Evolutionary conservation across 768 basidiomycete species (phyloP), one percentile per base, ranked within the genome.

Genomic region (Tephrocybe sp.): DNA sequence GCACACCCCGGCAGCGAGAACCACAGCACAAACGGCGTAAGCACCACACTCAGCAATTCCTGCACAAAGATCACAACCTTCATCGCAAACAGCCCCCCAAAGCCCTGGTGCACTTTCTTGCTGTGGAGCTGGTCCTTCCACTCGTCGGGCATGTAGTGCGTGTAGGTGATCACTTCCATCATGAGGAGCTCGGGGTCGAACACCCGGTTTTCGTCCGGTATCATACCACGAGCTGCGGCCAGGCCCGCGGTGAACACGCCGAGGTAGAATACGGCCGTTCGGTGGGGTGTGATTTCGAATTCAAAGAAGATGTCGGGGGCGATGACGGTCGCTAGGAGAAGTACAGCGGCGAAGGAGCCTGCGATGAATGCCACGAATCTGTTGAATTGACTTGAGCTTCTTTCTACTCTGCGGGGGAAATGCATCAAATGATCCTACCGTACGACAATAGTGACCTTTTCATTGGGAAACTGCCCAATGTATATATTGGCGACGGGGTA

Each of bases 391-490:
- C 44, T 37, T 16, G 46, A 38, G 40, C 35, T 40, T n/a, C 1
- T 27, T n/a, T n/a, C n/a, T n/a, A n/a, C n/a, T n/a, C n/a, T n/a
- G n/a, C n/a, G n/a, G n/a, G n/a, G 9, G 15, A 16, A 16, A 22
- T 24, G 11, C 24, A 9, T 19, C 9, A 2, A 65, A n/a, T n/a
- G n/a, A n/a, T n/a, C 85, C 31, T 60, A 95, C 94, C 93, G 84
- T 81, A 95, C 91, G 53, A 94, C 76, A 27, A 97, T 70, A 0
- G 93, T 87, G 16, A 93, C 74, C 61, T 95, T 89, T 62, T 94
- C 94, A 59, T 98, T 98, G 0, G 97, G 97, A 64, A 97, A 99
- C 63, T 98, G 97, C 19, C 92, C 92, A 53, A 98, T 93, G 64
- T 98, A 99, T 77, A 93, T 88, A 65, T 87, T 93, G 9, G 97